A percentile compares a stretch with the other conserved stretches of the same genome.
Conservation (phyloP, 352 stramenopile species). For the Phytophthora cactorum region DNA sequence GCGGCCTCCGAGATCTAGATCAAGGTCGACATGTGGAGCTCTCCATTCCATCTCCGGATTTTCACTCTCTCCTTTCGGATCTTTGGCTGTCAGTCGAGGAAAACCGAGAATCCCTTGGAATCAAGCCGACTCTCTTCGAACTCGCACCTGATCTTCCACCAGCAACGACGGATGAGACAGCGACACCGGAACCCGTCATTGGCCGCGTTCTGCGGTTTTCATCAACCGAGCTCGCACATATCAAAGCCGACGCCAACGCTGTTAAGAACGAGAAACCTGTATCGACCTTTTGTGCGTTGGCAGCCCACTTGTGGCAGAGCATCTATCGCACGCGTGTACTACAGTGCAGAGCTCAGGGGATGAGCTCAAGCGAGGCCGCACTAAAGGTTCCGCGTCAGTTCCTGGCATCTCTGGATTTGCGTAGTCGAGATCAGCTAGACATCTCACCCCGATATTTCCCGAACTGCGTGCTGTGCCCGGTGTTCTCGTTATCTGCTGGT, state of each 20-base stretch:
- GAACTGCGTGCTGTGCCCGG: conserved; percentile 28
- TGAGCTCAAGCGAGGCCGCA: conserved; percentile 13
- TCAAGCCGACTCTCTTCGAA: neutral
- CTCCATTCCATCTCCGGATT: neutral
- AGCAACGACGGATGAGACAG: neutral
- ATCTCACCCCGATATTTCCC: conserved; percentile 33
- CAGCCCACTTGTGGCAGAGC: conserved; percentile 22
- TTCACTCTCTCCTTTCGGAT: neutral
- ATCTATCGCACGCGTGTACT: conserved; percentile 8
- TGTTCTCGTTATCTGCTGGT: conserved; percentile 20
- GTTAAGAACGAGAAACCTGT: neutral
- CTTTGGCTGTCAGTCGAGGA: neutral
- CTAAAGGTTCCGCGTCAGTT: conserved; percentile 19
- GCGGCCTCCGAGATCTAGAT: neutral
- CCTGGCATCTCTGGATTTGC: conserved; percentile 24
- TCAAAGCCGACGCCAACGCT: neutral
- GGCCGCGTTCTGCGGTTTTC: neutral
- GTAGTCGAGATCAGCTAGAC: conserved; percentile 21
- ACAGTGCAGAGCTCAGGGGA: conserved; percentile 4
- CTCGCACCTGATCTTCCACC: neutral
- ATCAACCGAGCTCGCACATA: neutral
- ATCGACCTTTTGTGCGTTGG: conserved; percentile 21
- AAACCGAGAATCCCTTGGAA: neutral
- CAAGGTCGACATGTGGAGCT: neutral
- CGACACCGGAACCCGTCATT: neutral